These are phyloP conservation scores for Teratosphaeria gauchensis DNA, from an alignment of 2,329 filamentous ascomycete genomes.

Conservation along the genomic window DNA sequence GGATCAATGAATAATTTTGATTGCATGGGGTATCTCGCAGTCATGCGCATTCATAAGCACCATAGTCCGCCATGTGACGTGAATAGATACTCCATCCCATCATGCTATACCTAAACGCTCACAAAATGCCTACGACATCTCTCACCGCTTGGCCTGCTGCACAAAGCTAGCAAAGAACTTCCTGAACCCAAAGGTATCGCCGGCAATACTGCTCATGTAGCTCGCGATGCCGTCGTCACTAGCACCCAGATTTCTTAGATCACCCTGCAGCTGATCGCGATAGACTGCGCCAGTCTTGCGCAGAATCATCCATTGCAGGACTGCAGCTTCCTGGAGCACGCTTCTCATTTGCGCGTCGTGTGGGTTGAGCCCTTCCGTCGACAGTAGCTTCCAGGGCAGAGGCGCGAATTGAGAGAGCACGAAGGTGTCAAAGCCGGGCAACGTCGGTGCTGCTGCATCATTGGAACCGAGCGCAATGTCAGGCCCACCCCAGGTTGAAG, in stretches of 20 bases:
- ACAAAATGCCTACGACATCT: neutral
- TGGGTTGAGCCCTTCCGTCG: constrained; percentile 67
- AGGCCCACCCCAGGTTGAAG: constrained; percentile 79
- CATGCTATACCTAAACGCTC: neutral
- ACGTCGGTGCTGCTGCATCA: constrained; percentile 40
- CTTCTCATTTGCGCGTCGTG: constrained; percentile 82
- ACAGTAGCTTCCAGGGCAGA: constrained; percentile 80
- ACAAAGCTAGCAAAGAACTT: constrained; percentile 38
- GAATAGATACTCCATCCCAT: neutral
- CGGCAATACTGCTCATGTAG: constrained; percentile 50
- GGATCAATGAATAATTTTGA: neutral
- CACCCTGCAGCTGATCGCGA: constrained; percentile 54
- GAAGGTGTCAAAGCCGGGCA: constrained; percentile 87
- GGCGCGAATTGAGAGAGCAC: constrained; percentile 83
- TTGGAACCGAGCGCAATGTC: constrained; percentile 49
- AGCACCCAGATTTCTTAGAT: constrained; percentile 57
- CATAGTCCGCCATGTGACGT: neutral
- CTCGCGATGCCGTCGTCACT: constrained; percentile 54
- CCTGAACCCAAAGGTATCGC: constrained; percentile 35
- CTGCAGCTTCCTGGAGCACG: constrained; percentile 79
- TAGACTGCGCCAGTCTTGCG: constrained; percentile 80
- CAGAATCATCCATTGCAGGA: constrained; percentile 81
- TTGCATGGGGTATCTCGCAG: neutral
- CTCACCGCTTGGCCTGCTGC: constrained; percentile 19
- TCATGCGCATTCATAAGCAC: neutral